Evolutionary conservation across 2,329 filamentous ascomycete species (phyloP).

Genomic region (Sclerotinia spermophila): DNA sequence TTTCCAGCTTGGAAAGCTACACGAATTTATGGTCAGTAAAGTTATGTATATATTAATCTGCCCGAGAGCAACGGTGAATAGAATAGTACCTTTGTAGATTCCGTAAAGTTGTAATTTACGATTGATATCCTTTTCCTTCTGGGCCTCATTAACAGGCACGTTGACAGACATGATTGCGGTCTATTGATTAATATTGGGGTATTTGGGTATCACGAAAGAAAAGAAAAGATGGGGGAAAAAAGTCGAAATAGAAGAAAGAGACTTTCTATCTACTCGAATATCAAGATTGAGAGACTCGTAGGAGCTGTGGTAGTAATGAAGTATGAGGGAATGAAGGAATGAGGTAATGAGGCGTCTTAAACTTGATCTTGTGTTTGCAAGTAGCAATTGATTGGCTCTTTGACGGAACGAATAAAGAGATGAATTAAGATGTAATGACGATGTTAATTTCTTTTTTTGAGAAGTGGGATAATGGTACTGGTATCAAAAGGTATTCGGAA

Average conservation of each 20-base stretch:
- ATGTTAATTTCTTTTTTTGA: not conserved
- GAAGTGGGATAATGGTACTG: not conserved
- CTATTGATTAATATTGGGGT: not conserved
- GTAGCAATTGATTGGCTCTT: not conserved
- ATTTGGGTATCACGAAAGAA: constrained; percentile 27
- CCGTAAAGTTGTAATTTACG: constrained; percentile 93
- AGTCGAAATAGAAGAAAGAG: not conserved
- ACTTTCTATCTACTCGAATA: not conserved
- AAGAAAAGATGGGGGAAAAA: not conserved
- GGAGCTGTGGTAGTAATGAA: not conserved
- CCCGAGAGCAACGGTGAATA: not conserved
- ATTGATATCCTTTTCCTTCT: constrained; percentile 63
- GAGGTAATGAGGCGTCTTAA: constrained; percentile 14
- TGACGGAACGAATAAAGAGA: not conserved
- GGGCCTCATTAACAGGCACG: constrained; percentile 31
- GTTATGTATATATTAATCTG: not conserved
- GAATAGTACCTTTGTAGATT: constrained; percentile 62
- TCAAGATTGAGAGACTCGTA: not conserved
- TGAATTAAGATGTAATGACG: not conserved
- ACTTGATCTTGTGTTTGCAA: not conserved
- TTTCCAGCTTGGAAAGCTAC: constrained; percentile 83
- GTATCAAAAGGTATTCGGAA: not conserved
- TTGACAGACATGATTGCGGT: constrained; percentile 32
- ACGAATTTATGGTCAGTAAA: constrained; percentile 33
- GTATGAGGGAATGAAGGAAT: not conserved